phyloP scores from a whole-genome alignment of 164 flowering plant genomes.

The Stephania cephalantha region DNA sequence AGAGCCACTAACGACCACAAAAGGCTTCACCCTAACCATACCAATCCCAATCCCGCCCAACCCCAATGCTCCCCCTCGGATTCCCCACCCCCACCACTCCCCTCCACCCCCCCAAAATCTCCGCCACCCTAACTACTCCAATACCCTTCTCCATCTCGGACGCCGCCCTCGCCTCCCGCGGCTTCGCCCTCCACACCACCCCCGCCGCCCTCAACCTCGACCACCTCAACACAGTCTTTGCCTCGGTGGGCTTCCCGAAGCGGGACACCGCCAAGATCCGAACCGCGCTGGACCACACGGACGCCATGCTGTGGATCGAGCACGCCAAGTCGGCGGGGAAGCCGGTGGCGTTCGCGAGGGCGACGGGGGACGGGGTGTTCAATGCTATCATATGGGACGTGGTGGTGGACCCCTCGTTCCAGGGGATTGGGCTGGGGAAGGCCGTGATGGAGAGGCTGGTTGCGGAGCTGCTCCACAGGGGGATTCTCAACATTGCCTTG shows the following conservation, averaged over 20 bases:
- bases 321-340: conserved; percentile 35
- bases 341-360: conserved; percentile 91
- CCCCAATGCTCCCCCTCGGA: conserved; percentile 32
- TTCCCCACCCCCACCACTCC: conserved; percentile 13
- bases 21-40: too few relatives aligned
- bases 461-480: conserved; percentile 42
- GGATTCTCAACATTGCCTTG: conserved; percentile 71
- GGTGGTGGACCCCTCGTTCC: conserved; percentile 92
- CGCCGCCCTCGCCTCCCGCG: conserved; percentile 56
- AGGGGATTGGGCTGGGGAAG: conserved; percentile 90
- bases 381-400: conserved; percentile 97
- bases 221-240: conserved; percentile 80
- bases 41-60: too few relatives aligned
- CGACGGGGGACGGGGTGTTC: conserved; percentile 96
- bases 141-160: conserved; percentile 51
- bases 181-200: conserved; percentile 63
- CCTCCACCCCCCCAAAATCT: conserved; percentile 12
- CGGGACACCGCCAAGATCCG: conserved; percentile 71
- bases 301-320: conserved; percentile 74
- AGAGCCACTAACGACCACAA: too few relatives aligned
- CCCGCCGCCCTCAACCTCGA: conserved; percentile 55
- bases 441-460: conserved; percentile 87
- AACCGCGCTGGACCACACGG: conserved; percentile 68
- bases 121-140: conserved; percentile 8
- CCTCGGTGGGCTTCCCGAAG: conserved; percentile 79